phyloP scores from a whole-genome alignment of 768 basidiomycete genomes.

The Sporobolomyces roseus region DNA sequence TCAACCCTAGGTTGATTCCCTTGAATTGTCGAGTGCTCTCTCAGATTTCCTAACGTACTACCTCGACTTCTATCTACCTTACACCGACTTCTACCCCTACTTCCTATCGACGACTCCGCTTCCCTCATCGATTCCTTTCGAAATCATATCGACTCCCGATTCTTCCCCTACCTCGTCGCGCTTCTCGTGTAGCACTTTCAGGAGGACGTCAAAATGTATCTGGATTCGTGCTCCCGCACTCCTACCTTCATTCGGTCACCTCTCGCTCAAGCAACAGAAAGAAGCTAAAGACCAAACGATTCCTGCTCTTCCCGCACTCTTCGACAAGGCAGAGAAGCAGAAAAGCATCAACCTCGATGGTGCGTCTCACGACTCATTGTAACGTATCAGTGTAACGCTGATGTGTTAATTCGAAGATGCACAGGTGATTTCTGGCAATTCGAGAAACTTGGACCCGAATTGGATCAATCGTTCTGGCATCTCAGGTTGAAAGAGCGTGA shows the following conservation, averaged over 20 bases:
- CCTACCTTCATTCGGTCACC: not conserved
- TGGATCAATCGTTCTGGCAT: slow-evolving; percentile 16
- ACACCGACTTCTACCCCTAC: no score
- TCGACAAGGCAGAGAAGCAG: not conserved
- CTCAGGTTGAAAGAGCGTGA: not conserved
- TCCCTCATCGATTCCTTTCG: not conserved
- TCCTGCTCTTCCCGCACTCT: not conserved
- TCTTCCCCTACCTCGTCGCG: not conserved
- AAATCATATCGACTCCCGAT: slow-evolving; percentile 5
- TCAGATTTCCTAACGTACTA: no score
- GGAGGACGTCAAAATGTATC: not conserved
- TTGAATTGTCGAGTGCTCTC: no score
- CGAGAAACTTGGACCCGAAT: not conserved
- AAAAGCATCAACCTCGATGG: not conserved
- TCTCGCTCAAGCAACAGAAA: not conserved
- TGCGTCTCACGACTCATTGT: not conserved
- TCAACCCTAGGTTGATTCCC: no score
- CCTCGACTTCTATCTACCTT: no score
- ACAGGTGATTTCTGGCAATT: slow-evolving; percentile 10
- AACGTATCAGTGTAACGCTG: not conserved
- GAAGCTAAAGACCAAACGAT: not conserved
- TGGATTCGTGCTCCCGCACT: not conserved
- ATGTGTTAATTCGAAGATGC: not conserved
- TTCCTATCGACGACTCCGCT: no score
- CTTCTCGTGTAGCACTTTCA: no score